Evolutionary conservation across 495 filamentous ascomycete species (phyloP), one percentile per base, ranked within the genome.

Genomic region (Wilcoxina mikolae): DNA sequence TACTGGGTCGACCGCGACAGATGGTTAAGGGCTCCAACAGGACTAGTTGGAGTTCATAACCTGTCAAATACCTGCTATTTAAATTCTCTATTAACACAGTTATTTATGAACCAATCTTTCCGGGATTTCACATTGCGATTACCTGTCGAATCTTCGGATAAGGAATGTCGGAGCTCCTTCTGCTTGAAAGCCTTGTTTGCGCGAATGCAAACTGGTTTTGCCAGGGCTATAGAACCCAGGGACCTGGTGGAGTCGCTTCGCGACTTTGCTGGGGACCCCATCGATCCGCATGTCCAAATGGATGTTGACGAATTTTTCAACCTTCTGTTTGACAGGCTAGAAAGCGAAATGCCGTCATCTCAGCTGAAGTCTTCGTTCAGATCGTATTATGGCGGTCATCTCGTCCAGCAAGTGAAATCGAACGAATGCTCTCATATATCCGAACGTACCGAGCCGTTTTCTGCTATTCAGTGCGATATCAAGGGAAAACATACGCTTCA

Each of bases 291-390:
- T 18, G 75, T 85, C 38, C 93, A 96, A 65, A 95, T 96, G 86
- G 91, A 99, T 64, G 93, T 95, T 12, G 93, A 96, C 58, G 88
- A 95, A 63, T 99, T 96, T 66, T 96, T 91, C 69, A 94, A 91
- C 60, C 73, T 93, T 20, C 74, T 96, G 0, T 91, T 95, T 61
- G 88, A 94, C 61, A 77, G 87, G 27, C 87, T 85, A 78, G 93
- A 99, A 65, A 78, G 80, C 4, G 86, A 94, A 61, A 80, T 96
- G 53, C 67, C 76, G 23, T 71, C 77, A 15, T 64, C 70, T 2
- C 78, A 80, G 46, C 77, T 77, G 31, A 95, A 86, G 68, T 82
- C 79, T 41, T 74, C 69, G 12, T 87, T 99, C 54, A 76, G 86
- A 38, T 82, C 82, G 0, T 86, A 95, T 59, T 99, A 86, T 61